Percentiles rank a stretch among this genome's conserved stretches.
Evolutionary conservation across 106 monocot species (phyloP).

Genomic region (Dendrobium huoshanense): DNA sequence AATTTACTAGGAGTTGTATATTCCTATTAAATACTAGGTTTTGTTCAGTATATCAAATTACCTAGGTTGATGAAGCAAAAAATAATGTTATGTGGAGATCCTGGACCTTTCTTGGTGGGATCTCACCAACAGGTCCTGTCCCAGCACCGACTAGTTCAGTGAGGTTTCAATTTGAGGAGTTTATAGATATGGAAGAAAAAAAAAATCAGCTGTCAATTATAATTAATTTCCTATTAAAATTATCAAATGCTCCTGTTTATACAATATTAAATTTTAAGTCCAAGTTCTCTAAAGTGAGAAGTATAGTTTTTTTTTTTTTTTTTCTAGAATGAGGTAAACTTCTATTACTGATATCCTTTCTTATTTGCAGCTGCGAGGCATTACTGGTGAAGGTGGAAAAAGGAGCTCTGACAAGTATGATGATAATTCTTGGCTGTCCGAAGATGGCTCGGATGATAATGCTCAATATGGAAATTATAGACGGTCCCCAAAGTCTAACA

Average conservation of each 20-base stretch:
- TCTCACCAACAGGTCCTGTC: too few species aligned
- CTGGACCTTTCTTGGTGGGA: too few species aligned
- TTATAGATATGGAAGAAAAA: too few species aligned
- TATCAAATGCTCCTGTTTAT: not conserved
- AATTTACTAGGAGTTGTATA: too few species aligned
- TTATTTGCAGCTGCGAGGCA: conserved; percentile 19
- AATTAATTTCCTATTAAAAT: not conserved
- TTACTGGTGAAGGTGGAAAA: conserved; percentile 8
- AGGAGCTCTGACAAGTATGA: not conserved
- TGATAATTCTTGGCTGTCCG: not conserved
- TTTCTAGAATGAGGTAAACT: too few species aligned
- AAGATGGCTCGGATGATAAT: not conserved
- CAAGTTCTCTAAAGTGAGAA: not conserved
- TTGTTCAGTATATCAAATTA: too few species aligned
- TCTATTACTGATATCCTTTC: not conserved
- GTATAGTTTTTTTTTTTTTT: not conserved
- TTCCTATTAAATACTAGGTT: too few species aligned
- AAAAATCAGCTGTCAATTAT: too few species aligned
- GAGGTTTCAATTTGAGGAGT: too few species aligned
- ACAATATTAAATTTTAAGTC: not conserved
- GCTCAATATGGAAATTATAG: conserved; percentile 11
- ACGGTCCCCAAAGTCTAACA: not conserved
- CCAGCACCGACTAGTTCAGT: too few species aligned
- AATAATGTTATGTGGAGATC: too few species aligned
- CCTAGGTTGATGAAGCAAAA: too few species aligned